Evolutionary conservation across 176 grass and related monocot species (phyloP).

Genomic region (Carex scoparia): DNA sequence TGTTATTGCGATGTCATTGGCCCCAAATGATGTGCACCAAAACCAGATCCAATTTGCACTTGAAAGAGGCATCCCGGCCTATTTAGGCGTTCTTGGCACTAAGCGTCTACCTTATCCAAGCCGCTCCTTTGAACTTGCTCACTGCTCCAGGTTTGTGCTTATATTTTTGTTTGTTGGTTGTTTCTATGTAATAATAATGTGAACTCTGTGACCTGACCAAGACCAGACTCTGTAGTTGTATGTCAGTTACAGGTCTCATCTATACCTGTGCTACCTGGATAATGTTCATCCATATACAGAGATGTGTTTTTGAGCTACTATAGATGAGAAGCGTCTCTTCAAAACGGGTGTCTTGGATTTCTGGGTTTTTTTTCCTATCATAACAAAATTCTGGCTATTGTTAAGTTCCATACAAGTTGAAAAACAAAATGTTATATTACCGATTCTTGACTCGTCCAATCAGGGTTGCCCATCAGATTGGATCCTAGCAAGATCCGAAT

Average conservation of each 20-base stretch:
- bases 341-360: neutral
- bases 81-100: slow-evolving; percentile 95
- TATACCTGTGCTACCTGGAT: neutral
- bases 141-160: slow-evolving; percentile 64
- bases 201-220: neutral
- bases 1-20: slow-evolving; percentile 91
- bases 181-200: neutral
- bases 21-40: slow-evolving; percentile 99
- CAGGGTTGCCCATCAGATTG: neutral
- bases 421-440: neutral
- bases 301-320: neutral
- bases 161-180: neutral
- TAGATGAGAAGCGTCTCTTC: neutral
- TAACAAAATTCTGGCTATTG: neutral
- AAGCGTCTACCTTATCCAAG: slow-evolving; percentile 95
- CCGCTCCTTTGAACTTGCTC: slow-evolving; percentile 94
- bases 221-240: neutral
- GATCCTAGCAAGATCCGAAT: neutral
- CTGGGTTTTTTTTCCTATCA: neutral
- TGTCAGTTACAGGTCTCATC: neutral
- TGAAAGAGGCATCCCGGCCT: slow-evolving; percentile 96
- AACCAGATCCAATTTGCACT: slow-evolving; percentile 99
- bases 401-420: neutral
- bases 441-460: neutral
- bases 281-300: neutral